Evolutionary conservation across 148 eudicot genomes (phyloP).

Genomic region (Gaultheria prostrata): DNA sequence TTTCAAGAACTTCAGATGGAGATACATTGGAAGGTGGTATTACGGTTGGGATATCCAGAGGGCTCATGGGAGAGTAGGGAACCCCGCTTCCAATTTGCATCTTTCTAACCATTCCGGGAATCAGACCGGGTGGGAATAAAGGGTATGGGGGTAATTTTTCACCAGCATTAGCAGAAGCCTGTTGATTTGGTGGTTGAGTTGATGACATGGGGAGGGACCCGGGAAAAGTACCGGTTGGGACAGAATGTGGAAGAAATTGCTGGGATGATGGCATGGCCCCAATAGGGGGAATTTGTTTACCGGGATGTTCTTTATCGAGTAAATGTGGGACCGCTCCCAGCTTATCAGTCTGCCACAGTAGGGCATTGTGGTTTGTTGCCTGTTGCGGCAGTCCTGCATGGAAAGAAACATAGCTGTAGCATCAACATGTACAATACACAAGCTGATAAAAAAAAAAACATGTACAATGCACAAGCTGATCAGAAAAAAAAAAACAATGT

Average conservation of each 20-base stretch:
- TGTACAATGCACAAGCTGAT: too few relatives aligned
- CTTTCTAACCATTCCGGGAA: conserved; percentile 93
- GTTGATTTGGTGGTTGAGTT: conserved; percentile 50
- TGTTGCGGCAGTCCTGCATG: conserved; percentile 46
- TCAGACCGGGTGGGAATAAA: conserved; percentile 92
- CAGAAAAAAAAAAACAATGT: too few relatives aligned
- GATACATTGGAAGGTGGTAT: conserved; percentile 79
- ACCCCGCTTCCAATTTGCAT: conserved; percentile 97
- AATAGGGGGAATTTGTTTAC: conserved; percentile 45
- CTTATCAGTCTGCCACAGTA: conserved; percentile 69
- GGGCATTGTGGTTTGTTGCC: conserved; percentile 37
- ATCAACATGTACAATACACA: not conserved
- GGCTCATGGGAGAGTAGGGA: conserved; percentile 97
- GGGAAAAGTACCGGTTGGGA: conserved; percentile 41
- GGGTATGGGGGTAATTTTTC: conserved; percentile 87
- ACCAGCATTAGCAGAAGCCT: conserved; percentile 31
- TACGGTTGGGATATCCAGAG: conserved; percentile 85
- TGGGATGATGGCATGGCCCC: conserved; percentile 48
- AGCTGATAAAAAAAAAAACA: too few relatives aligned
- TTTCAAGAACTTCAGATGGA: conserved; percentile 69
- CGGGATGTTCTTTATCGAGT: conserved; percentile 50
- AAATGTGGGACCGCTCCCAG: conserved; percentile 32
- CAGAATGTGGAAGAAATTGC: conserved; percentile 49
- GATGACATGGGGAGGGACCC: conserved; percentile 51
- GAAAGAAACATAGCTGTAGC: not conserved